Evolutionary conservation across 139 green algal species (phyloP), one percentile per base, ranked within the genome.

Genomic region (Coelastrella sp.): DNA sequence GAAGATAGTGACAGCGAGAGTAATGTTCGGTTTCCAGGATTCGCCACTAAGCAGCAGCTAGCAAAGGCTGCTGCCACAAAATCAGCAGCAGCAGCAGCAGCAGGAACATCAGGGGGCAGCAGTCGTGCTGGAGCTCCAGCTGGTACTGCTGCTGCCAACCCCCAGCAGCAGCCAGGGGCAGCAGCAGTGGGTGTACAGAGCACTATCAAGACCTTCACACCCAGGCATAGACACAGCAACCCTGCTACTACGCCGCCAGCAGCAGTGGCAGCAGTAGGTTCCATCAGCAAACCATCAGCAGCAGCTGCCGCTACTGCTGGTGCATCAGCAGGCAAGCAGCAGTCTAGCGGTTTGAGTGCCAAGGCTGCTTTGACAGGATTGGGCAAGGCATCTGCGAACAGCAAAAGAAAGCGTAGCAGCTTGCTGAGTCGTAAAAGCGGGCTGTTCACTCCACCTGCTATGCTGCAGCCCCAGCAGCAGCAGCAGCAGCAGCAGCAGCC

Each of bases 1-100:
- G 80, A 86, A 19, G 80, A 86, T 59, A 86, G 80, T 57, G 80
- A 86, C 60, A 22, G 74, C 22, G 80, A 86, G 22, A 5, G 54
- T 47, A 47, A 47, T 47, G 32, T 47, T 47, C 32, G 32, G 32
- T 47, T 47, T 47, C 32, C 32, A 47, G 32, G 32, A 47, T 47
- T 47, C 32, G 32, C 32, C 32, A 47, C 32, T 47, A 47, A 60
- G 76, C 76, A 59, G 22, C 20, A 58, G 20, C 8, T 73, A 58
- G 10, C 19, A 10, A 73, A n/a, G 59, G 17, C 22, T 14, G 5
- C 7, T 86, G 80, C 59, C 22, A 57, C 7, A 17, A 58, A 80
- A 59, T 59, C 22, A 80, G 22, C 22, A 57, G 71, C 20, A 23
- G 71, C 17, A 23, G 19, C 74, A 80, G 23, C 74, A 80, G 74